Evolutionary conservation across 768 basidiomycete species (phyloP), one percentile per base, ranked within the genome.

Genomic region (Suillus americanus): DNA sequence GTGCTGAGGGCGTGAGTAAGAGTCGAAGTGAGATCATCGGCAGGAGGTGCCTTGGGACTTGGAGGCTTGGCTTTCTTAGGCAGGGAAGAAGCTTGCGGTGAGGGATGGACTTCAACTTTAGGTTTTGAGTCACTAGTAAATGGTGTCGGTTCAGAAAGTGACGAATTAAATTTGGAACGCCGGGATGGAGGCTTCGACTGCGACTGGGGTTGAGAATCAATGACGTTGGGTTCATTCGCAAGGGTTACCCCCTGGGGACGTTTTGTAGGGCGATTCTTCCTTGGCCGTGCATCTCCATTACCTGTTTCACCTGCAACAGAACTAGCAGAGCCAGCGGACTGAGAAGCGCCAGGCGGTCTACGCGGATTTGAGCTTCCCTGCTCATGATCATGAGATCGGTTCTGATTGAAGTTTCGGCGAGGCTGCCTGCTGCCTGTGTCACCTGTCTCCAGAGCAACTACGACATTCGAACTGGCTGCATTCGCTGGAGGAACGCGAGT

Each of bases 21-120:
- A 3, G 81, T 84, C 5, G 91, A 92, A 0, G 92, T 91, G 41
- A 95, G 84, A 71, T 92, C 92, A 66, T 89, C 87, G 4, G 79
- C 73, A 0, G 57, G 62, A 2, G 65, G 68, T n/a, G 65, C 71
- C 10, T 65, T 66, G 1, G 64, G 7, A 20, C 57, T 59, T 43
- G 68, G 61, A 35, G 66, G 57, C 43, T 40, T 69, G 33, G 56
- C 63, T 48, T 65, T 63, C 25, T 61, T 51, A 16, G 62, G 33
- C 55, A 23, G 30, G 53, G 63, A 60, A 5, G 67, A 65, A 0
- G 66, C 41, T 3, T 60, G 45, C 14, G 20, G 23, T 20, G 61
- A n/a, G 28, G 64, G 38, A 33, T 41, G 10, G 25, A 60, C 55
- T 46, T 53, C 65, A 1, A 56, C 5, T 9, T 65, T 51, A 59